Conservation (phyloP, 345 rosid species). For the Barbarea vulgaris region DNA sequence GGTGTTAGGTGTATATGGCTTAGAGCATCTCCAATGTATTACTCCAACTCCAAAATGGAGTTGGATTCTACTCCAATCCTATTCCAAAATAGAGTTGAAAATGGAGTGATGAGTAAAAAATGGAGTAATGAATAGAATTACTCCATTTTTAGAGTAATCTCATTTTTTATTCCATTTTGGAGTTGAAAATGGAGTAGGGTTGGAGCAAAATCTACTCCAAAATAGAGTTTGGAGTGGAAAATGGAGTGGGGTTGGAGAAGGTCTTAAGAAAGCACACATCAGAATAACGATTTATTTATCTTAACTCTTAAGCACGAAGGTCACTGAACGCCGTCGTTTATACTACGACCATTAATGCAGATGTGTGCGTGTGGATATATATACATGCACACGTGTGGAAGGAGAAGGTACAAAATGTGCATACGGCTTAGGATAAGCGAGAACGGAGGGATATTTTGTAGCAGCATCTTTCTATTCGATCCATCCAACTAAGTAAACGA, state of each 20-base stretch:
- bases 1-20: conserved; percentile 16
- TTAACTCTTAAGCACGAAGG: conserved; percentile 37
- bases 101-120: too few relatives aligned
- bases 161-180: too few relatives aligned
- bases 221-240: too few relatives aligned
- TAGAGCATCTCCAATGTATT: too few relatives aligned
- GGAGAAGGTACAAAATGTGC: conserved; percentile 28
- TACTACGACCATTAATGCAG: not conserved
- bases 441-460: conserved; percentile 24
- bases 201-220: too few relatives aligned
- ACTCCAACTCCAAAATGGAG: too few relatives aligned
- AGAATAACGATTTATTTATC: conserved; percentile 9
- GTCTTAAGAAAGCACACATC: conserved; percentile 11
- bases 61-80: too few relatives aligned
- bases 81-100: too few relatives aligned
- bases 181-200: too few relatives aligned
- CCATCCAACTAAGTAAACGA: conserved; percentile 23
- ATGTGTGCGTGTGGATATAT: conserved; percentile 14
- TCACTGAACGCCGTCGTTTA: conserved; percentile 23
- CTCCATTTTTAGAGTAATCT: too few relatives aligned
- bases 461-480: conserved; percentile 19
- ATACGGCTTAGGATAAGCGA: conserved; percentile 34
- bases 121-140: too few relatives aligned
- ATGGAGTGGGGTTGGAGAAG: too few relatives aligned
- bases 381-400: conserved; percentile 29